These are phyloP conservation scores for Themeda triandra DNA, from an alignment of 176 grass and related monocot species.

Conservation along the genomic window DNA sequence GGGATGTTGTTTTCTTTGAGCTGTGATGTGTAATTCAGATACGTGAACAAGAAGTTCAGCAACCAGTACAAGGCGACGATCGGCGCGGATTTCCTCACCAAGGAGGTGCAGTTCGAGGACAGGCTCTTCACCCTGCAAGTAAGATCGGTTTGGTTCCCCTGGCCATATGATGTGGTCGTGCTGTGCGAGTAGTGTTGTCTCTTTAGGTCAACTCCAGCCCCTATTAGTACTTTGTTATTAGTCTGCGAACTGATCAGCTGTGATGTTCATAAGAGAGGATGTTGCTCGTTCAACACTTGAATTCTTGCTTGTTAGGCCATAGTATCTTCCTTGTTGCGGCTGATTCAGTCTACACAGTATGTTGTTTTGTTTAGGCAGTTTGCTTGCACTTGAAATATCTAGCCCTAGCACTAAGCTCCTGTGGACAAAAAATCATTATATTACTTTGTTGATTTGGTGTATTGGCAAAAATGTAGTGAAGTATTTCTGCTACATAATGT, in stretches of 20 bases:
- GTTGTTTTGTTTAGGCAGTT: neutral
- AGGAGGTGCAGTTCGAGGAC: conserved; percentile 90
- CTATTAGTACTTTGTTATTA: neutral
- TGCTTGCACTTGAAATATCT: neutral
- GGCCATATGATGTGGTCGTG: neutral
- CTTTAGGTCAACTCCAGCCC: neutral
- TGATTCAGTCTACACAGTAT: neutral
- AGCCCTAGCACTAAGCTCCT: neutral
- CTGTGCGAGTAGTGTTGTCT: neutral
- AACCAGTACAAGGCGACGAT: conserved; percentile 99
- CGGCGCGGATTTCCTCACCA: conserved; percentile 97
- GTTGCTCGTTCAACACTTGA: neutral
- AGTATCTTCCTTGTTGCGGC: neutral
- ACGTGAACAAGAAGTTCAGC: conserved; percentile 94
- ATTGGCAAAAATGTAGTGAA: neutral
- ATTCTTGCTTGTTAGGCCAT: neutral
- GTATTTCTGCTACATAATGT: neutral
- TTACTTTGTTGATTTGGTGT: neutral
- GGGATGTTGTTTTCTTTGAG: conserved; percentile 23
- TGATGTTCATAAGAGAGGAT: neutral
- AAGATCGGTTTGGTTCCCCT: neutral
- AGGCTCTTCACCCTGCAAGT: conserved; percentile 92
- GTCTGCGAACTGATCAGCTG: neutral
- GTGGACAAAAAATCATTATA: neutral
- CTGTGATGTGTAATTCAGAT: conserved; percentile 78